Evolutionary conservation across 805 yeast genomes (phyloP), one percentile per base, ranked within the genome.

Genomic region (Candida easanensis): DNA sequence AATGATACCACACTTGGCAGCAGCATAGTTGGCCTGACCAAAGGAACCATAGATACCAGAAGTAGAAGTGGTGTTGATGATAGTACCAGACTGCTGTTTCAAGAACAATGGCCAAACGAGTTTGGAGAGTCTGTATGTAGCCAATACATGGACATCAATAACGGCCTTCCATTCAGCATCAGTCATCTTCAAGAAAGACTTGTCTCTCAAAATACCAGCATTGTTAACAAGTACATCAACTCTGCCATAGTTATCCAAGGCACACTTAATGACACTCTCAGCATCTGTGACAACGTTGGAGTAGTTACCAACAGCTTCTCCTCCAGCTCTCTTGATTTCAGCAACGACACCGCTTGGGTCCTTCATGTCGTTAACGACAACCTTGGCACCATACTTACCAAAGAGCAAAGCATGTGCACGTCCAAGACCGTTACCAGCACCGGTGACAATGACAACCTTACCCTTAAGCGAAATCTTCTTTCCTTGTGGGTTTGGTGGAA

Each of bases 31-130:
- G 32, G 97, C 88, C 70, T 91, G 99, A 39, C 99, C 99, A 69
- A 91, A 91, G 71, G 85, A 88, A 51, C 99, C 99, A 65, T 91
- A 91, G 54, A 91, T 89, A 52, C 98, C 99, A 2, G 97, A 89
- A 9, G 98, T 91, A 16, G 97, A 89, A 19, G 97, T 77, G 35
- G 95, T 87, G 67, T 91, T 91, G 53, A 91, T 77, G 44, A 91
- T 82, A 51, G 80, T 76, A 54, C 98, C 97, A 42, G 76, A 74
- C 54, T 82, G 79, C 66, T 90, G 88, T 62, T 87, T 77, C 43
- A 75, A 53, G 64, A 91, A 87, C 52, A 84, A 70, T 28, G 97
- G 97, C 97, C 97, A 91, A 9, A 91, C 96, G 41, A 90, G 84
- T 61, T 86, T 84, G 53, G 88, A 79, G 62, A 91, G 77, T 58